Evolutionary conservation across 2,329 filamentous ascomycete genomes (phyloP).

Genomic region (Diaporthe sp.): DNA sequence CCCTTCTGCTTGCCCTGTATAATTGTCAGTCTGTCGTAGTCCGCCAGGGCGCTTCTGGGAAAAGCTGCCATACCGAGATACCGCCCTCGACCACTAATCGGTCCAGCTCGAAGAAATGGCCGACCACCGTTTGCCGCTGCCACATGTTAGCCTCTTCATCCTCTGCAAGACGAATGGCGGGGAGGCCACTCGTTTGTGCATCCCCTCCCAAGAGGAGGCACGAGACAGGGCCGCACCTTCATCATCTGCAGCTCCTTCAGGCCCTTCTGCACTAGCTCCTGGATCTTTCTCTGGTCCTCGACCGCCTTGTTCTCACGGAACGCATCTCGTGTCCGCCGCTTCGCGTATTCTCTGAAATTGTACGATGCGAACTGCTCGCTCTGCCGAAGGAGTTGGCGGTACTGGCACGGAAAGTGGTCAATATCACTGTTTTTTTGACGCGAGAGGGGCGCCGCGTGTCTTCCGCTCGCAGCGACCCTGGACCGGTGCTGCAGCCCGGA

Average conservation of each 20-base stretch:
- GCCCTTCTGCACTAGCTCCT: constrained; percentile 91
- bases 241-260: constrained; percentile 87
- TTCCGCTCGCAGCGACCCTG: not conserved
- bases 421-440: constrained; percentile 21
- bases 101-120: constrained; percentile 94
- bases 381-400: constrained; percentile 91
- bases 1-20: constrained; percentile 79
- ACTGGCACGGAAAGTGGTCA: constrained; percentile 65
- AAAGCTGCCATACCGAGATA: constrained; percentile 73
- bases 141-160: constrained; percentile 31
- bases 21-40: constrained; percentile 28
- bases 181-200: not conserved
- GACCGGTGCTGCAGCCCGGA: constrained; percentile 35
- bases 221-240: constrained; percentile 75
- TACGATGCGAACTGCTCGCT: constrained; percentile 90
- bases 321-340: constrained; percentile 88
- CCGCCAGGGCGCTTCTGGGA: not conserved
- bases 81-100: constrained; percentile 92
- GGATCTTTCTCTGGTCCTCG: constrained; percentile 80
- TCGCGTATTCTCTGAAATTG: constrained; percentile 98
- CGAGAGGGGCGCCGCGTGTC: not conserved
- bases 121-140: constrained; percentile 94
- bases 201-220: not conserved
- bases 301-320: constrained; percentile 86
- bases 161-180: not conserved